Conservation (phyloP, 2,329 filamentous ascomycete species). For the Fusarium redolens region DNA sequence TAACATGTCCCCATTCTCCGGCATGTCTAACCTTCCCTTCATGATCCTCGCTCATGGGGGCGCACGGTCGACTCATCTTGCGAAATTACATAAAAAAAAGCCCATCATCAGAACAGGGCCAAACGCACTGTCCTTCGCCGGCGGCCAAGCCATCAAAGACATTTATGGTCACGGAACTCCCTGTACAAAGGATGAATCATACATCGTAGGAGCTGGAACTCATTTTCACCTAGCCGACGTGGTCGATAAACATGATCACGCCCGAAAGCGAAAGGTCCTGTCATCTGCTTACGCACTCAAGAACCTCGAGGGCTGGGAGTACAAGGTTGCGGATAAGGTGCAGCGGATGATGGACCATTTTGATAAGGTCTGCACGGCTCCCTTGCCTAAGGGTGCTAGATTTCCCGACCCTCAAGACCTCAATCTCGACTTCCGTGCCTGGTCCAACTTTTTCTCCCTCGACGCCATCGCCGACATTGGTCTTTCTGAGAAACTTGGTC, state of each 20-base stretch:
- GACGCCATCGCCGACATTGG: constrained; percentile 69
- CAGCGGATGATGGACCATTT: constrained; percentile 57
- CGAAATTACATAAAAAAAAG: constrained; percentile 59
- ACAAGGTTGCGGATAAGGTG: constrained; percentile 65
- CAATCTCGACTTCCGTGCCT: constrained; percentile 62
- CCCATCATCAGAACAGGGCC: constrained; percentile 45
- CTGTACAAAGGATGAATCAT: constrained; percentile 61
- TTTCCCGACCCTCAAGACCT: constrained; percentile 52
- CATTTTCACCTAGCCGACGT: constrained; percentile 65
- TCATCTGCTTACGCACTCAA: constrained; percentile 64
- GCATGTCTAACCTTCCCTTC: constrained; percentile 27
- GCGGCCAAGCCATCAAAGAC: constrained; percentile 44
- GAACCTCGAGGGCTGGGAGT: constrained; percentile 65
- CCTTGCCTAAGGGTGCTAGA: constrained; percentile 45
- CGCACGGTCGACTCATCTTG: constrained; percentile 46
- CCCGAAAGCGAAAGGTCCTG: constrained; percentile 61
- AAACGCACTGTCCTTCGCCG: constrained; percentile 41
- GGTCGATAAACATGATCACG: constrained; percentile 63
- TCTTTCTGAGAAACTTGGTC: constrained; percentile 60
- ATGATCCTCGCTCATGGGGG: constrained; percentile 28
- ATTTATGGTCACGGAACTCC: constrained; percentile 60
- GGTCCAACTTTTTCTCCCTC: constrained; percentile 65
- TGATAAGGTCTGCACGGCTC: constrained; percentile 55
- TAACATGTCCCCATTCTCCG: constrained; percentile 36
- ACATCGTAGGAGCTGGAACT: constrained; percentile 56